Evolutionary conservation across 2,329 filamentous ascomycete species (phyloP).

Genomic region (Hypoxylon sp.): DNA sequence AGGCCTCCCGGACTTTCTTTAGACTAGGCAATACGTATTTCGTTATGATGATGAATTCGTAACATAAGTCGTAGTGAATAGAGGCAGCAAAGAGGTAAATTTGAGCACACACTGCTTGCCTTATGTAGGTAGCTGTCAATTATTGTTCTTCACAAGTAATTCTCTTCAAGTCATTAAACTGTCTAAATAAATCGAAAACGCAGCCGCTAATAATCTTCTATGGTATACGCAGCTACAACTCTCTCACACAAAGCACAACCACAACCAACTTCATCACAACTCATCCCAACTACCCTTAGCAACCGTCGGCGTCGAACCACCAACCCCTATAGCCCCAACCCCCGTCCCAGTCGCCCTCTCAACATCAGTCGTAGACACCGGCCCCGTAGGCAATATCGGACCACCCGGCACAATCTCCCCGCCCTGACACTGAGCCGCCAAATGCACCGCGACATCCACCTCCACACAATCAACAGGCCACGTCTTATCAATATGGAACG

Average conservation of each 20-base stretch:
- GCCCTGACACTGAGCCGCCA: neutral
- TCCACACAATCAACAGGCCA: constrained; percentile 43
- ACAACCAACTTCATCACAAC: neutral
- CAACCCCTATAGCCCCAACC: neutral
- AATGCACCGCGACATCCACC: neutral
- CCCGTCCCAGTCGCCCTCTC: neutral
- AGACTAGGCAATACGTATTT: too few relatives aligned
- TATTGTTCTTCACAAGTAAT: neutral
- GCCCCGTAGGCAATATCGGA: neutral
- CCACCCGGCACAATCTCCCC: neutral
- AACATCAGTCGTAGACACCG: neutral
- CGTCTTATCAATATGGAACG: constrained; percentile 33
- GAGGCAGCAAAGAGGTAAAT: too few relatives aligned
- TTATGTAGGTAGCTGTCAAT: too few relatives aligned
- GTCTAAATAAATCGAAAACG: neutral
- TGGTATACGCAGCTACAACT: neutral
- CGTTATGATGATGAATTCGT: too few relatives aligned
- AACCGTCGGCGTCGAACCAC: neutral
- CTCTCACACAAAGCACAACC: neutral
- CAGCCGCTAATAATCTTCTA: neutral
- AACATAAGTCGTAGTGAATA: too few relatives aligned
- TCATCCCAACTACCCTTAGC: constrained; percentile 1
- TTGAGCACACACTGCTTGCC: too few relatives aligned
- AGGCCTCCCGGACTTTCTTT: too few relatives aligned
- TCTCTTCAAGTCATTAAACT: neutral